These are phyloP conservation scores for Tillandsia fasciculata DNA, from an alignment of 176 grass and related monocot species.

Conservation along the genomic window DNA sequence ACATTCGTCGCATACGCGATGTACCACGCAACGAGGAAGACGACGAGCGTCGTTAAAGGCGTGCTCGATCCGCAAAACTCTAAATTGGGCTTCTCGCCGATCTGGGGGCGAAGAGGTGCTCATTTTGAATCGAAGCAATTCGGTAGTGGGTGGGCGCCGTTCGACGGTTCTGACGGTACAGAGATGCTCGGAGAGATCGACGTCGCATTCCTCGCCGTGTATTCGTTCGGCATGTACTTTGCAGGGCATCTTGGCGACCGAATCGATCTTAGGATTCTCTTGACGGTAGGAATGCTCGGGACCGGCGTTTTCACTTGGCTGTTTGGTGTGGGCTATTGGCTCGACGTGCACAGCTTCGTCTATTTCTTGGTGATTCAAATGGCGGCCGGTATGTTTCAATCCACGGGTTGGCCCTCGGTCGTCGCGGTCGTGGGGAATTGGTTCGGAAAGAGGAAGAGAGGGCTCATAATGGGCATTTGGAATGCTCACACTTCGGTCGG, in stretches of 20 bases:
- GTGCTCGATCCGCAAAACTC: constrained; percentile 51
- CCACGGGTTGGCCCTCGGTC: constrained; percentile 76
- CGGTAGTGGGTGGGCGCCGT: constrained; percentile 42
- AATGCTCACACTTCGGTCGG: constrained; percentile 80
- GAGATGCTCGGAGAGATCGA: constrained; percentile 55
- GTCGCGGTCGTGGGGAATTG: constrained; percentile 77
- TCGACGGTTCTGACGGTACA: constrained; percentile 45
- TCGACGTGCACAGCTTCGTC: constrained; percentile 62
- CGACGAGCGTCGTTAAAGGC: constrained; percentile 69
- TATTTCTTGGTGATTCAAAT: constrained; percentile 76
- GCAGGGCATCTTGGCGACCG: constrained; percentile 69
- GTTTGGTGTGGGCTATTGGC: constrained; percentile 74
- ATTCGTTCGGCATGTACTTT: constrained; percentile 77
- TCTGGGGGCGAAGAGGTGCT: constrained; percentile 15
- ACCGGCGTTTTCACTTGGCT: constrained; percentile 65
- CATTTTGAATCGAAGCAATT: background rate
- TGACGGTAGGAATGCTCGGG: constrained; percentile 72
- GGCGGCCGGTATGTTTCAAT: constrained; percentile 69
- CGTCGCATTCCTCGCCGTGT: constrained; percentile 65
- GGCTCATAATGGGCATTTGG: constrained; percentile 86
- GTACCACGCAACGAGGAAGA: constrained; percentile 68
- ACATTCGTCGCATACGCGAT: constrained; percentile 72
- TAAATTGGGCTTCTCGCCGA: constrained; percentile 33
- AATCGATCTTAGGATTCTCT: constrained; percentile 64
- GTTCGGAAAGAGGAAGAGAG: constrained; percentile 84